Evolutionary conservation across 768 basidiomycete species (phyloP).

Genomic region (Agrocybe pediades): DNA sequence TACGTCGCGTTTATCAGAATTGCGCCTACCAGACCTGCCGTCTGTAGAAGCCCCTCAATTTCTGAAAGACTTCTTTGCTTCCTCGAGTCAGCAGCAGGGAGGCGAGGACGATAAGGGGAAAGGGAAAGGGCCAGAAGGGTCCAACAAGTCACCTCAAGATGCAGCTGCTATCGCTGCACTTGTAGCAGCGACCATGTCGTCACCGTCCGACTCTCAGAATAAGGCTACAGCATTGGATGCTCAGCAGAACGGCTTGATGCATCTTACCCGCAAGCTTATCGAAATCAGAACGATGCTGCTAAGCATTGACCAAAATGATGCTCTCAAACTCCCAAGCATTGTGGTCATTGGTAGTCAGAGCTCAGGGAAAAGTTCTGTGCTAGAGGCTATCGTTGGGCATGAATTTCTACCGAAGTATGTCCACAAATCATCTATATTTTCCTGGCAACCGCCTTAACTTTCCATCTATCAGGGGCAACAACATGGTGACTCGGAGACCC

Average conservation of each 20-base stretch:
- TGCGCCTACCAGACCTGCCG: slow-evolving; percentile 62
- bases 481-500: slow-evolving; percentile 98
- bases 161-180: slow-evolving; percentile 71
- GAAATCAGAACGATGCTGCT: slow-evolving; percentile 95
- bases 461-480: slow-evolving; percentile 75
- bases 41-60: slow-evolving; percentile 62
- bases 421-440: not conserved
- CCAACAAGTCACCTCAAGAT: slow-evolving; percentile 56
- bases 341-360: slow-evolving; percentile 99
- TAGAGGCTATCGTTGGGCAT: slow-evolving; percentile 97
- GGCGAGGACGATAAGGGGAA: slow-evolving; percentile 28
- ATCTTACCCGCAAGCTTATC: slow-evolving; percentile 92
- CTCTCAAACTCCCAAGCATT: slow-evolving; percentile 93
- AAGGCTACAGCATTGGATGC: slow-evolving; percentile 39
- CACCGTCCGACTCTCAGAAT: slow-evolving; percentile 63
- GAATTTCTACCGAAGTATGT: slow-evolving; percentile 97
- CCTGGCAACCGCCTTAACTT: not conserved
- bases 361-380: slow-evolving; percentile 95
- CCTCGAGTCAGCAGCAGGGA: slow-evolving; percentile 32
- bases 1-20: slow-evolving; percentile 57
- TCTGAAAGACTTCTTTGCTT: slow-evolving; percentile 62
- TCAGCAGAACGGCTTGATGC: slow-evolving; percentile 84
- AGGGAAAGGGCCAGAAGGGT: slow-evolving; percentile 26
- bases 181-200: slow-evolving; percentile 76
- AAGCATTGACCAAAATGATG: slow-evolving; percentile 94